phyloP scores from a whole-genome alignment of 805 yeast genomes.

The Zygosaccharomyces siamensis region DNA sequence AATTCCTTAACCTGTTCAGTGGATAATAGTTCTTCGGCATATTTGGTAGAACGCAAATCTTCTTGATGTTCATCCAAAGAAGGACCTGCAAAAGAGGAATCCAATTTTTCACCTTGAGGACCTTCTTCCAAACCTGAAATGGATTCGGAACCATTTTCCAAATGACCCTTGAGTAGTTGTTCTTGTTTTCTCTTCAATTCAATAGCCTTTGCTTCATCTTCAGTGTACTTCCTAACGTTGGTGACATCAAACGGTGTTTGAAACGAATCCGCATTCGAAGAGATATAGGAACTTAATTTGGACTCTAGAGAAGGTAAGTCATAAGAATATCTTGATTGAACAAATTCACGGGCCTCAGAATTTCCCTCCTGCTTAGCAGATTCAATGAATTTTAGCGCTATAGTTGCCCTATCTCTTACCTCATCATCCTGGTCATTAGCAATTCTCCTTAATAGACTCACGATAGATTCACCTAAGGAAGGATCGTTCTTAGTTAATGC shows the following conservation, averaged over 20 bases:
- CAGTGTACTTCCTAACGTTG: constrained; percentile 57
- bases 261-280: constrained; percentile 35
- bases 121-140: constrained; percentile 14
- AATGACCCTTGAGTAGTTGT: constrained; percentile 23
- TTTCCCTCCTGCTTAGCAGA: constrained; percentile 35
- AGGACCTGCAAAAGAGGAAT: constrained; percentile 27
- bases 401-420: constrained; percentile 94
- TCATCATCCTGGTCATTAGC: constrained; percentile 90
- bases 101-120: constrained; percentile 27
- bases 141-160: constrained; percentile 30
- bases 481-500: constrained; percentile 69
- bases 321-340: constrained; percentile 63
- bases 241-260: constrained; percentile 65
- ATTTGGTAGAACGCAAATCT: constrained; percentile 54
- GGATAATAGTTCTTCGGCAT: constrained; percentile 60
- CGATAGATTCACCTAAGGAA: constrained; percentile 60
- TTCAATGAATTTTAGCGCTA: constrained; percentile 66
- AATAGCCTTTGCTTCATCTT: constrained; percentile 63
- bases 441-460: constrained; percentile 73
- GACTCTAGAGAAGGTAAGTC: constrained; percentile 76
- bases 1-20: constrained; percentile 69
- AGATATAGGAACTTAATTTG: constrained; percentile 66
- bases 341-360: constrained; percentile 42
- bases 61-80: constrained; percentile 29
- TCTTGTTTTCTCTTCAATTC: constrained; percentile 52